A percentile compares a stretch with the other conserved stretches of the same genome.
Evolutionary conservation across 768 basidiomycete species (phyloP).

Genomic region (Symmetrospora coprosmae): DNA sequence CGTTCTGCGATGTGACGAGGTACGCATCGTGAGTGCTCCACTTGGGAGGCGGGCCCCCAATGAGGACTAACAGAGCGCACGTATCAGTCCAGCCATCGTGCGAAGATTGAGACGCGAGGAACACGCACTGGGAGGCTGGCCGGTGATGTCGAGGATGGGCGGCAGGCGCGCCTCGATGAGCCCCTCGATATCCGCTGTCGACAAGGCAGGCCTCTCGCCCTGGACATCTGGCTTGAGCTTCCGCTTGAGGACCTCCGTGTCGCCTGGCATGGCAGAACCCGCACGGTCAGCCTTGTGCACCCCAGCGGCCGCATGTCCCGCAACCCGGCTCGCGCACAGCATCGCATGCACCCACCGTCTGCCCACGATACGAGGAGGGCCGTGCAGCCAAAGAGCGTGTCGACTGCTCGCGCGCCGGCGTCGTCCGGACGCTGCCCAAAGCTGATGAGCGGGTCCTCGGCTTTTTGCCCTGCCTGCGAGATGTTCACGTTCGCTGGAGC

Average conservation of each 20-base stretch:
- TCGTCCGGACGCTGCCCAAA: conserved; percentile 11
- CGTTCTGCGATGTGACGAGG: conserved; percentile 13
- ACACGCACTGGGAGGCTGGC: conserved; percentile 7
- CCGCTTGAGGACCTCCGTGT: conserved; percentile 11
- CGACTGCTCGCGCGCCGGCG: conserved; percentile 4
- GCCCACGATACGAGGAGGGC: not conserved
- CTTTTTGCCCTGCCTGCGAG: conserved; percentile 3
- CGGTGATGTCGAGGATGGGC: conserved; percentile 1
- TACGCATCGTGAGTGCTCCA: conserved; percentile 12
- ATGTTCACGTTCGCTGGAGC: not conserved
- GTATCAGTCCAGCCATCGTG: not conserved
- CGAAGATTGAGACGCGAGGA: too few species aligned
- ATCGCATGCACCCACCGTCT: too few species aligned
- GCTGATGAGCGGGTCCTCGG: not conserved
- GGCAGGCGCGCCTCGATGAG: not conserved
- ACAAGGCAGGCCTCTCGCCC: not conserved
- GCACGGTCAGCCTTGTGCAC: not conserved
- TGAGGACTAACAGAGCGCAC: conserved; percentile 4
- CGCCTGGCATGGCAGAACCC: conserved; percentile 5
- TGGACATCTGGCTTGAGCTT: not conserved
- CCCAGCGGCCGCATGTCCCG: not conserved
- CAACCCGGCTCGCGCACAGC: not conserved
- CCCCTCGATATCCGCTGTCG: not conserved
- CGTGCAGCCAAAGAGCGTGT: conserved; percentile 10
- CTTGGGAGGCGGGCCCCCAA: conserved; percentile 5